Evolutionary conservation across 1,284 basidiomycete genomes (phyloP), one percentile per base, ranked within the genome.

Genomic region (Ceratobasidium theobromae): DNA sequence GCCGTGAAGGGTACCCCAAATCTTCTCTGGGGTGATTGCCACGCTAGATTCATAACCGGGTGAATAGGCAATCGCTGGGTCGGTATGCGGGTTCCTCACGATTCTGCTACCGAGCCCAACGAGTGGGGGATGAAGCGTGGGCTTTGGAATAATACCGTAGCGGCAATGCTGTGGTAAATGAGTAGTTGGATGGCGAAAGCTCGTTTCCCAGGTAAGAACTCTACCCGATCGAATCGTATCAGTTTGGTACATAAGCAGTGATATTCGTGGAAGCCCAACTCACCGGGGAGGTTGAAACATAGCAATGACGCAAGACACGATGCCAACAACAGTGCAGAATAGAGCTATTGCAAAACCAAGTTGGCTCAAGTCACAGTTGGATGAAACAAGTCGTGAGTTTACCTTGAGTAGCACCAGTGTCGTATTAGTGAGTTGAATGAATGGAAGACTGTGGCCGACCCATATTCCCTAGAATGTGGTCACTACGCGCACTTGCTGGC

Each of bases 121-220:
- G 84, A 80, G 68, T 84, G 79, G 12, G 89, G 88, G 67, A 93
- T 86, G 73, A 93, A 88, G 25, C 89, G 84, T 0, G 89, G 89
- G 0, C 88, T 81, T 69, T 88, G 84, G 74, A 84, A 87, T 54
- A 93, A 81, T 43, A 92, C 76, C 0, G 89, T 90, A 0, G 89
- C 90, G 40, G 82, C 82, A 27, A 86, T 77, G 70, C 81, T 86
- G 74, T 93, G 91, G 75, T 93, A 93, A 11, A 92, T 72, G 67
- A 88, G 86, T 4, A 93, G 80, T 12, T 81, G 84, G 53, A 93
- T 85, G 0, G 88, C 91, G 2, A 91, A 76, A 0, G 89, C 91
- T 16, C 91, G 84, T 76, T 93, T 93, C 6, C 90, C 89, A 0
- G 91, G 91, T 3, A 93, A 77, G 75, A 89, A 91, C 72, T 93